Evolutionary conservation across 768 basidiomycete species (phyloP), one percentile per base, ranked within the genome.

Genomic region (Trametopsis cervina): DNA sequence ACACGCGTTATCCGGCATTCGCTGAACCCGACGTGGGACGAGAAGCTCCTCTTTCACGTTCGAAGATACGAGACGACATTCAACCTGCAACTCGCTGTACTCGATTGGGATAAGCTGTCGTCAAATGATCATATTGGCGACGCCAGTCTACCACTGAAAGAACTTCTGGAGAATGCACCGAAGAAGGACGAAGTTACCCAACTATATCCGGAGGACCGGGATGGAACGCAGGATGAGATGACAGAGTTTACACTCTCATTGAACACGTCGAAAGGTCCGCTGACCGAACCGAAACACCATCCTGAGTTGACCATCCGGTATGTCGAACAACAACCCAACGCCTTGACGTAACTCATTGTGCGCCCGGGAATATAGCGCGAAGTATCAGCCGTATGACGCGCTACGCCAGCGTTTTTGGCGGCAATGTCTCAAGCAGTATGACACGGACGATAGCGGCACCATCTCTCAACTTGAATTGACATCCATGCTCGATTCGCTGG

Each of bases 101-200:
- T 93, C 42, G 95, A 99, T 63, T 99, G 95, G 95, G 95, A 98
- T 66, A 97, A 97, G 66, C 74, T 91, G 11, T 80, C 78, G 25
- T 77, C 80, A 4, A 96, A 98, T 60, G 95, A 97, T 62, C 77
- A 85, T 54, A 81, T 99, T 27, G 93, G 93, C 15, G 86, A 90
- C 46, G 81, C 77, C 2, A 68, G 67, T 4, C 75, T 97, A 51
- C 80, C 85, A 37, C 73, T 97, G 4, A 67, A 74, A 18, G 79
- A 88, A 39, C 75, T 97, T 6, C 70, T 61, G 40, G 69, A 24
- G 54, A 66, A 68, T 46, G 74, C 73, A 3, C 75, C 77, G 1
- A 66, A 73, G 47, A 74, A 74, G 44, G 68, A 80, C 51, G 72
- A 69, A 47, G 60, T 68, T 50, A 70, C 71, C 65, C 73, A 88